Conservation (phyloP, 1,284 basidiomycete genomes). For the Leccinum solheimii region DNA sequence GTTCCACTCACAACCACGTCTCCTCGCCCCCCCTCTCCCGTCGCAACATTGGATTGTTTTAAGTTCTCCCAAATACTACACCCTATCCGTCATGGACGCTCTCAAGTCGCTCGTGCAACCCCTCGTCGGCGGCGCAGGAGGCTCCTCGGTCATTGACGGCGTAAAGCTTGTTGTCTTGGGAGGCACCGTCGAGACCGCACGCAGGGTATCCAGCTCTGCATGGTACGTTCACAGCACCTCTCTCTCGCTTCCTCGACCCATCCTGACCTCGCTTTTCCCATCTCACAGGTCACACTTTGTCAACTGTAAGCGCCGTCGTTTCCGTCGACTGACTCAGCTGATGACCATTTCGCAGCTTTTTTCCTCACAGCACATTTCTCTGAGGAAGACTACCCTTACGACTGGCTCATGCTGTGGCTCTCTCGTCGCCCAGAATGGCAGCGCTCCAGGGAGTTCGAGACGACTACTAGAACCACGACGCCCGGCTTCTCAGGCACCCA, state of each 20-base stretch:
- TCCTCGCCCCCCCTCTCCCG: slow-evolving; percentile 7
- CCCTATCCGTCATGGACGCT: slow-evolving; percentile 59
- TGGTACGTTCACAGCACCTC: slow-evolving; percentile 48
- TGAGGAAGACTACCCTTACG: slow-evolving; percentile 82
- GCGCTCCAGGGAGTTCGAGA: slow-evolving; percentile 80
- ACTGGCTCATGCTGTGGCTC: slow-evolving; percentile 83
- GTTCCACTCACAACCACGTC: neutral
- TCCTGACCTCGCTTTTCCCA: slow-evolving; percentile 12
- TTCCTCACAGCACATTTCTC: slow-evolving; percentile 84
- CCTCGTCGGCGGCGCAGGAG: slow-evolving; percentile 70
- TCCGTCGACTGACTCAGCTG: slow-evolving; percentile 7
- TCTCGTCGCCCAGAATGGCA: slow-evolving; percentile 80
- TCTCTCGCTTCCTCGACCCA: neutral
- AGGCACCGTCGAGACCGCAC: slow-evolving; percentile 80
- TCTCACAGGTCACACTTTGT: slow-evolving; percentile 69
- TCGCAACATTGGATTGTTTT: slow-evolving; percentile 36
- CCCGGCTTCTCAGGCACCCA: slow-evolving; percentile 50
- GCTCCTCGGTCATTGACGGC: slow-evolving; percentile 77
- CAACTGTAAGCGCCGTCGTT: slow-evolving; percentile 59
- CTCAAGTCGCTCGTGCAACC: slow-evolving; percentile 80
- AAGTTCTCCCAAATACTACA: slow-evolving; percentile 22
- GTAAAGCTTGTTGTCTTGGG: slow-evolving; percentile 84
- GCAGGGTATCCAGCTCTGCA: slow-evolving; percentile 75
- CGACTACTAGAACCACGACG: slow-evolving; percentile 66
- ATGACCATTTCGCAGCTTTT: slow-evolving; percentile 55